phyloP scores from a whole-genome alignment of 1,284 basidiomycete genomes.

The Cryptococcus hybrid region DNA sequence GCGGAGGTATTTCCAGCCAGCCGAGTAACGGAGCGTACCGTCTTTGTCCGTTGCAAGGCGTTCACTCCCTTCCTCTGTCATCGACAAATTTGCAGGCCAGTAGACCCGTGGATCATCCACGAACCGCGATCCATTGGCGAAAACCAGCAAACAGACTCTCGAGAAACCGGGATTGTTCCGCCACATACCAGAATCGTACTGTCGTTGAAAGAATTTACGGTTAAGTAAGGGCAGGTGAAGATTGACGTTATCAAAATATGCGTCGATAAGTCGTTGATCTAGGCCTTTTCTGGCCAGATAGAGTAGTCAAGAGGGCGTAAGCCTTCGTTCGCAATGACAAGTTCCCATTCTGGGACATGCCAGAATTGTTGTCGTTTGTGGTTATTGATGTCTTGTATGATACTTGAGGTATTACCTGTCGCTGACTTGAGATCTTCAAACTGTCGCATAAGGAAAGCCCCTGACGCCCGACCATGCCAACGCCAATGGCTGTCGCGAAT shows the following conservation, averaged over 20 bases:
- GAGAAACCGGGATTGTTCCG: constrained; percentile 62
- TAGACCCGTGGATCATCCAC: constrained; percentile 63
- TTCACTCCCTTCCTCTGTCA: constrained; percentile 41
- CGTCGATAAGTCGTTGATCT: constrained; percentile 60
- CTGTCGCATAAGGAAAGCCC: constrained; percentile 62
- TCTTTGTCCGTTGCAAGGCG: constrained; percentile 38
- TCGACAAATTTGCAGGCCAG: constrained; percentile 46
- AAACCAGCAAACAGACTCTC: constrained; percentile 67
- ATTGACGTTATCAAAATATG: constrained; percentile 68
- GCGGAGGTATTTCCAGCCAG: constrained; percentile 72
- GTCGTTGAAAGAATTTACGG: constrained; percentile 67
- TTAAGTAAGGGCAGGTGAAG: constrained; percentile 70
- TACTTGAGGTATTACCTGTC: constrained; percentile 2
- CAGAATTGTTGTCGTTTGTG: constrained; percentile 43
- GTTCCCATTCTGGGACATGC: constrained; percentile 49
- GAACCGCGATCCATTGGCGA: constrained; percentile 68
- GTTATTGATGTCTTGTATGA: constrained; percentile 31
- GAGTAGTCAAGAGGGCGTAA: constrained; percentile 36
- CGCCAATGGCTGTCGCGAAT: constrained; percentile 50
- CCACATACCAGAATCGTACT: constrained; percentile 61
- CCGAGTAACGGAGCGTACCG: constrained; percentile 53
- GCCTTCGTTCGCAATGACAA: constrained; percentile 40
- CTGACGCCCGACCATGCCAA: constrained; percentile 72
- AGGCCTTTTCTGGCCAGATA: constrained; percentile 57
- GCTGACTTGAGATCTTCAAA: constrained; percentile 62